Evolutionary conservation across 306 rosid genomes (phyloP).

Genomic region (Trifolium fragiferum): DNA sequence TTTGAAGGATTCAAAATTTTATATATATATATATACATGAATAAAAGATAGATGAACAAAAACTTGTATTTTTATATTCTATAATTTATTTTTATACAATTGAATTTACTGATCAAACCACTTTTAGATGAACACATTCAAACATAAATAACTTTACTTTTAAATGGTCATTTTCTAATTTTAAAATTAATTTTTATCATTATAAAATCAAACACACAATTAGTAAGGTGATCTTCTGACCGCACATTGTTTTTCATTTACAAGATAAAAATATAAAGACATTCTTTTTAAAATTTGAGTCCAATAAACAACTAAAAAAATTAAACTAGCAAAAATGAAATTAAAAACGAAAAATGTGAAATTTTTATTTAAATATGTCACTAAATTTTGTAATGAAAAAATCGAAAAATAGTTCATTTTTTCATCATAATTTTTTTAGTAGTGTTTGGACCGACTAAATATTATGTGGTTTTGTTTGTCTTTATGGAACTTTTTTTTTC

Average conservation of each 20-base stretch:
- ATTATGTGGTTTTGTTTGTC: slow-evolving; percentile 49
- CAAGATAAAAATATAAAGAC: neutral
- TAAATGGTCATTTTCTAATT: too few relatives aligned
- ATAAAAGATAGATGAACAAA: too few relatives aligned
- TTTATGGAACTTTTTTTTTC: slow-evolving; percentile 36
- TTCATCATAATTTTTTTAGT: neutral
- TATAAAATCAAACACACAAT: too few relatives aligned
- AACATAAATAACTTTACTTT: too few relatives aligned
- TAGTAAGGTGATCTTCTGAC: neutral
- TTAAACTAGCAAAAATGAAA: neutral
- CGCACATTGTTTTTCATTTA: neutral
- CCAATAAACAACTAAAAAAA: neutral
- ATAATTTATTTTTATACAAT: too few relatives aligned
- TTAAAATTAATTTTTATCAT: too few relatives aligned
- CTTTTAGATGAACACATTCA: too few relatives aligned
- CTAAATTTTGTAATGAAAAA: neutral
- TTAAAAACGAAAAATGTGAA: neutral
- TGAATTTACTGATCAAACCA: too few relatives aligned
- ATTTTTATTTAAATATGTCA: neutral
- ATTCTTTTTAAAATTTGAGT: neutral
- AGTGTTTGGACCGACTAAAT: neutral
- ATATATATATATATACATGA: too few relatives aligned
- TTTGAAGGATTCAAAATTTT: too few relatives aligned
- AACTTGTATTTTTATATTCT: too few relatives aligned
- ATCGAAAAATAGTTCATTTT: neutral